These are phyloP conservation scores for Aspergillus biplanus DNA, from an alignment of 495 filamentous ascomycete genomes.

Conservation along the genomic window DNA sequence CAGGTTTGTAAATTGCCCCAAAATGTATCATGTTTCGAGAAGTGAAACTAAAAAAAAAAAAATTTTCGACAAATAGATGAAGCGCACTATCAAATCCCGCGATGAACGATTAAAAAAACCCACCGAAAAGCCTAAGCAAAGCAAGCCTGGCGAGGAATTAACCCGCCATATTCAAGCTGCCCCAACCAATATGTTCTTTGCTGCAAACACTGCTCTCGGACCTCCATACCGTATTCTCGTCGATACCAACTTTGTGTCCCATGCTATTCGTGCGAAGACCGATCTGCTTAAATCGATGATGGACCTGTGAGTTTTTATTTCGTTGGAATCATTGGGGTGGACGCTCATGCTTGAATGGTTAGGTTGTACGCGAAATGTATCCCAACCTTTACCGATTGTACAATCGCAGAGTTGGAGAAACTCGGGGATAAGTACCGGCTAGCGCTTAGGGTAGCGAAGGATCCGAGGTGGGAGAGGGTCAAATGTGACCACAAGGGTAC, in stretches of 20 bases:
- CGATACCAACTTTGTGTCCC: slow-evolving; percentile 91
- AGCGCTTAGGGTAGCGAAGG: slow-evolving; percentile 86
- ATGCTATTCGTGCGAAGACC: slow-evolving; percentile 88
- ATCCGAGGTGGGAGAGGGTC: slow-evolving; percentile 84
- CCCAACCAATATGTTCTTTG: slow-evolving; percentile 89
- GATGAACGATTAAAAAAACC: slow-evolving; percentile 62
- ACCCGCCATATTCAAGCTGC: slow-evolving; percentile 62
- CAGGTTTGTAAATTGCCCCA: slow-evolving; percentile 29
- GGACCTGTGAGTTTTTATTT: slow-evolving; percentile 56
- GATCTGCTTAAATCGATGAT: slow-evolving; percentile 86
- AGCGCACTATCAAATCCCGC: slow-evolving; percentile 62
- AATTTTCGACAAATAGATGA: slow-evolving; percentile 47
- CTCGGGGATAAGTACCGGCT: slow-evolving; percentile 88
- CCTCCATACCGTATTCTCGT: slow-evolving; percentile 86
- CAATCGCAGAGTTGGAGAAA: slow-evolving; percentile 82
- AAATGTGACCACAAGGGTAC: slow-evolving; percentile 87
- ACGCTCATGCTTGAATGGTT: slow-evolving; percentile 65
- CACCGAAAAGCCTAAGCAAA: slow-evolving; percentile 40
- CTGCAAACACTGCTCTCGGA: slow-evolving; percentile 86
- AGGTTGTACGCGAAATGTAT: slow-evolving; percentile 57
- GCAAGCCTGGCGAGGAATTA: slow-evolving; percentile 48
- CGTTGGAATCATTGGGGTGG: slow-evolving; percentile 50
- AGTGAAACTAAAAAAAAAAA: not conserved
- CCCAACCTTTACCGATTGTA: slow-evolving; percentile 55
- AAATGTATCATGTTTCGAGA: not conserved